Evolutionary conservation across 305 asterid species (phyloP).

Genomic region (Solanum chacoense): DNA sequence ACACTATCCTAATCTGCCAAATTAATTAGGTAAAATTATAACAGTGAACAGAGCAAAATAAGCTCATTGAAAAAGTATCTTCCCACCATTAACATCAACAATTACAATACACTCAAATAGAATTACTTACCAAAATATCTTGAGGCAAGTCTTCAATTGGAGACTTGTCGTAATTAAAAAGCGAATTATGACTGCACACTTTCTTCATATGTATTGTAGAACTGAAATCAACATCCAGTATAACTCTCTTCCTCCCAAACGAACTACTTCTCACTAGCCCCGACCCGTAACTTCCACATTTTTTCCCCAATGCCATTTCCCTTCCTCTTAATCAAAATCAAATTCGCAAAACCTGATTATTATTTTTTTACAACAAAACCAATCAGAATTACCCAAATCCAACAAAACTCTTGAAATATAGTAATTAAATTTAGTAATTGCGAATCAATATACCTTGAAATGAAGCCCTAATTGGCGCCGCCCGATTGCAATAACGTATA

Average conservation of each 20-base stretch:
- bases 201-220: slow-evolving; percentile 25
- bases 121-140: slow-evolving; percentile 58
- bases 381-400: neutral
- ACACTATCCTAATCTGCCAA: slow-evolving; percentile 27
- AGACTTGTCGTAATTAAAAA: slow-evolving; percentile 12
- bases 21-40: neutral
- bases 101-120: neutral
- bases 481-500: slow-evolving; percentile 37
- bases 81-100: neutral
- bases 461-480: slow-evolving; percentile 15
- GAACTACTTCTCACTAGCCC: slow-evolving; percentile 61
- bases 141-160: slow-evolving; percentile 33
- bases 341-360: slow-evolving; percentile 25
- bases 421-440: neutral
- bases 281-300: slow-evolving; percentile 30
- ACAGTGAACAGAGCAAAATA: neutral
- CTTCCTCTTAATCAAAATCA: neutral
- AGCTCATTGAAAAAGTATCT: neutral
- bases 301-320: slow-evolving; percentile 24
- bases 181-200: slow-evolving; percentile 25
- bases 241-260: slow-evolving; percentile 78
- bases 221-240: slow-evolving; percentile 21
- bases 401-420: neutral
- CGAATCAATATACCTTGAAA: neutral
- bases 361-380: neutral